Conservation (phyloP, 2,329 filamentous ascomycete species). For the Trichoderma endophyticum region DNA sequence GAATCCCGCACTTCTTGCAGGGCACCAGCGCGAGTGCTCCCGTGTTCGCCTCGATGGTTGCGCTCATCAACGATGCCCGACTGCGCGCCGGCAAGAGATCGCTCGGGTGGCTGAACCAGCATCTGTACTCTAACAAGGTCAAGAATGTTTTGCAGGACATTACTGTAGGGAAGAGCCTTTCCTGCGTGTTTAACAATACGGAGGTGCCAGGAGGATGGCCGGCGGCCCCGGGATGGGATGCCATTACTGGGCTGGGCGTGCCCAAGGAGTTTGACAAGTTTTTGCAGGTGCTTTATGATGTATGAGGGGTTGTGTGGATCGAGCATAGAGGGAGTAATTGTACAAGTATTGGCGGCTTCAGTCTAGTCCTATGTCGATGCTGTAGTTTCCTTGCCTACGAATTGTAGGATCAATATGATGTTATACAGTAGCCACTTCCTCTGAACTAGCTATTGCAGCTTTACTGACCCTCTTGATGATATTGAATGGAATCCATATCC, state of each 20-base stretch:
- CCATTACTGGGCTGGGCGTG: slow-evolving; percentile 49
- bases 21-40: slow-evolving; percentile 54
- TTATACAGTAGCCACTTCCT: background rate
- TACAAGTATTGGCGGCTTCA: background rate
- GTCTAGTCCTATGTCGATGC: background rate
- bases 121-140: slow-evolving; percentile 42
- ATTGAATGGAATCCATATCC: no score
- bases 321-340: background rate
- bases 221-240: slow-evolving; percentile 45
- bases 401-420: no score
- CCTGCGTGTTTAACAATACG: slow-evolving; percentile 38
- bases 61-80: slow-evolving; percentile 53
- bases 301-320: background rate
- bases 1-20: slow-evolving; percentile 28
- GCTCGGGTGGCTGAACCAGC: slow-evolving; percentile 54
- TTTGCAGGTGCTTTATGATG: slow-evolving; percentile 30
- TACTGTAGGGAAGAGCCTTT: slow-evolving; percentile 37
- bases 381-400: background rate
- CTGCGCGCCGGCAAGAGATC: slow-evolving; percentile 45
- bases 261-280: slow-evolving; percentile 42
- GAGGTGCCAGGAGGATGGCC: slow-evolving; percentile 41
- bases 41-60: slow-evolving; percentile 52
- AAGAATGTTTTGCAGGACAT: slow-evolving; percentile 41
- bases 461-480: no score
- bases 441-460: no score